Base-by-base conservation (phyloP, 2,329 filamentous ascomycete species). In the Lecanosticta acicola region DNA sequence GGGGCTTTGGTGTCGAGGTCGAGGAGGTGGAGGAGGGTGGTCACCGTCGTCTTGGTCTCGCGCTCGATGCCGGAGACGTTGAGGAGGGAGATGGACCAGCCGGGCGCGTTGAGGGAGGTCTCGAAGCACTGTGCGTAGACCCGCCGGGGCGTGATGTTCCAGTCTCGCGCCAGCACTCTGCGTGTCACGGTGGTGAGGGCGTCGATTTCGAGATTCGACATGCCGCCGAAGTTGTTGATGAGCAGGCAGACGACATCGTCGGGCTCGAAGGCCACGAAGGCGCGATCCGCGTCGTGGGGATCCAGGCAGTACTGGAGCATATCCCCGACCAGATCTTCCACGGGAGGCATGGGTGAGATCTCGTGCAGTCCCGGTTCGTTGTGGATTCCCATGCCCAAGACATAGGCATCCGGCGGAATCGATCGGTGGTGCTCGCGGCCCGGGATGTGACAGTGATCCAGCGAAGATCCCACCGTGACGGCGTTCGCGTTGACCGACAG, bases 41-140 rank as follows among this genome's bases (percentile, higher is more conserved):
- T 49, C 13, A 64, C 59, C 0, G 62, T 56, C n/a, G 68, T 57
- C 3, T 61, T 58, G 51, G 71, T 70, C 9, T 67, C 59, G 20
- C 62, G 61, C 4, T 71, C 68, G 53, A 74, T 71, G 29, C 68
- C 64, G 2, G 69, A 69, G 39, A 79, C 62, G 52, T 78, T 78
- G 24, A 74, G 73, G 0, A 79, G 60, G 1, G 75, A 77, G 24
- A 79, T 72, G 5, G 72, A 76, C 66, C 77, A 79, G 3, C 76
- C 76, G 4, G 76, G 75, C 1, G 71, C 76, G 52, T 79, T 78
- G 7, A 79, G 62, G 0, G 73, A 77, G 0, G 74, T 77, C 48
- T 78, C 74, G 37, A 78, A 73, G 2, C 69, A 62, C 4, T 70
- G 71, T 1, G 69, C 67, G 50, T 74, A 73, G 34, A 75, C 70